These are phyloP conservation scores for Trichophyton simii DNA, from an alignment of 2,329 filamentous ascomycete species.

Conservation along the genomic window DNA sequence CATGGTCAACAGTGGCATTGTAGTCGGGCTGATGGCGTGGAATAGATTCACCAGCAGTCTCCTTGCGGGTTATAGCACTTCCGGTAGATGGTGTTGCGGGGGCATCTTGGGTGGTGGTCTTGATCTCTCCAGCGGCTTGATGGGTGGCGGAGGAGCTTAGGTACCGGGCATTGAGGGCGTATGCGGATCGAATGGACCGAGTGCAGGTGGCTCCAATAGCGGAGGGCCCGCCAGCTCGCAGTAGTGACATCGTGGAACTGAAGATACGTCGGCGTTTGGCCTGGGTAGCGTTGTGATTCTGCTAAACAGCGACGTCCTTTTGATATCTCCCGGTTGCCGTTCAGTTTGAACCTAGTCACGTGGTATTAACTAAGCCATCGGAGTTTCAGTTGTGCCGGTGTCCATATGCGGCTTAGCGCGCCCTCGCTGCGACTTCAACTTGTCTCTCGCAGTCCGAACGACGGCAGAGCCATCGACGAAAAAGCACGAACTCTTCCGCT, in stretches of 20 bases:
- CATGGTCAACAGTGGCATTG: slow-evolving; percentile 66
- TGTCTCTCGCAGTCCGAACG: background rate
- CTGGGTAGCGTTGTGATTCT: too few relatives aligned
- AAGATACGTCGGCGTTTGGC: background rate
- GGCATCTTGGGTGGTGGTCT: slow-evolving; percentile 37
- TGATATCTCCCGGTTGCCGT: too few relatives aligned
- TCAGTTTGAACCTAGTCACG: background rate
- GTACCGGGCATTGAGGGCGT: slow-evolving; percentile 27
- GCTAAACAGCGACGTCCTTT: too few relatives aligned
- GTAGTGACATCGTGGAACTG: slow-evolving; percentile 48
- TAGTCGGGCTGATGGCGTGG: slow-evolving; percentile 68
- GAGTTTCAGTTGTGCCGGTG: background rate
- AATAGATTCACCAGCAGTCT: slow-evolving; percentile 39
- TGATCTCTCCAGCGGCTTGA: slow-evolving; percentile 19
- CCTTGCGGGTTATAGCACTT: slow-evolving; percentile 39
- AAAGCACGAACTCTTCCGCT: background rate
- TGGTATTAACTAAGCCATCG: background rate
- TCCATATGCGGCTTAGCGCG: slow-evolving; percentile 27
- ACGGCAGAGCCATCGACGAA: background rate
- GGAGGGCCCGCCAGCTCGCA: slow-evolving; percentile 40
- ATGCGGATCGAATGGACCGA: slow-evolving; percentile 21
- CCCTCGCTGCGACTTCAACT: slow-evolving; percentile 17
- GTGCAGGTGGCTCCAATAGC: slow-evolving; percentile 22
- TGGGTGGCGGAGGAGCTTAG: slow-evolving; percentile 34
- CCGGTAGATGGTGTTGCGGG: slow-evolving; percentile 27